Evolutionary conservation across 139 green algal species (phyloP).

Genomic region (Desmodesmus armatus): DNA sequence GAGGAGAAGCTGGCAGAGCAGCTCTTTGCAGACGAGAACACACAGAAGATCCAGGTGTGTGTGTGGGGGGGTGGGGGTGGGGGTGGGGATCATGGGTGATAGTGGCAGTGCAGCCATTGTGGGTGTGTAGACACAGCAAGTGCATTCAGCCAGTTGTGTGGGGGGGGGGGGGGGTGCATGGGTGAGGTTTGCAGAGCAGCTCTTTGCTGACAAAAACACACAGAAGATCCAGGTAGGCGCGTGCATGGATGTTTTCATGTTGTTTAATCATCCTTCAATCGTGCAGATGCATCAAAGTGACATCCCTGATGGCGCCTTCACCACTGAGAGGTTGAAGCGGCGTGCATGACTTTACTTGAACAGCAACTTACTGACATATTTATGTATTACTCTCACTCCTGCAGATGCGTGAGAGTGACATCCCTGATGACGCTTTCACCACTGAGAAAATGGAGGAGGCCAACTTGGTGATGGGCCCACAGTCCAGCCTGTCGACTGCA

Average conservation of each 20-base stretch:
- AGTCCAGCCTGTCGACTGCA: constrained; percentile 50
- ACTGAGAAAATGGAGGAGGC: constrained; percentile 71
- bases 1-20: constrained; percentile 70
- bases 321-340: constrained; percentile 69
- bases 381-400: background rate
- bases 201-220: constrained; percentile 60
- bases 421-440: constrained; percentile 67
- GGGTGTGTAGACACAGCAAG: too few species aligned
- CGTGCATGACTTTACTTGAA: too few species aligned
- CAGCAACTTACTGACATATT: too few species aligned
- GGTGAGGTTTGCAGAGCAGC: constrained; percentile 65
- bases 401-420: constrained; percentile 29
- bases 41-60: constrained; percentile 51
- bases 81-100: too few species aligned
- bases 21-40: constrained; percentile 61
- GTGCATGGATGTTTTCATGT: too few species aligned
- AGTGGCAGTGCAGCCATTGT: too few species aligned
- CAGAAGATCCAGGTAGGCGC: constrained; percentile 50
- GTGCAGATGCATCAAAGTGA: constrained; percentile 18
- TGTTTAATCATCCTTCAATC: too few species aligned
- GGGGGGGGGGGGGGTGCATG: too few species aligned
- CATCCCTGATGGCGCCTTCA: constrained; percentile 63
- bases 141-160: too few species aligned
- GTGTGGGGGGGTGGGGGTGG: too few species aligned
- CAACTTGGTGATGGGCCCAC: constrained; percentile 44